These are phyloP conservation scores for Inonotus hispidus DNA, from an alignment of 1,284 basidiomycete species.

Conservation along the genomic window DNA sequence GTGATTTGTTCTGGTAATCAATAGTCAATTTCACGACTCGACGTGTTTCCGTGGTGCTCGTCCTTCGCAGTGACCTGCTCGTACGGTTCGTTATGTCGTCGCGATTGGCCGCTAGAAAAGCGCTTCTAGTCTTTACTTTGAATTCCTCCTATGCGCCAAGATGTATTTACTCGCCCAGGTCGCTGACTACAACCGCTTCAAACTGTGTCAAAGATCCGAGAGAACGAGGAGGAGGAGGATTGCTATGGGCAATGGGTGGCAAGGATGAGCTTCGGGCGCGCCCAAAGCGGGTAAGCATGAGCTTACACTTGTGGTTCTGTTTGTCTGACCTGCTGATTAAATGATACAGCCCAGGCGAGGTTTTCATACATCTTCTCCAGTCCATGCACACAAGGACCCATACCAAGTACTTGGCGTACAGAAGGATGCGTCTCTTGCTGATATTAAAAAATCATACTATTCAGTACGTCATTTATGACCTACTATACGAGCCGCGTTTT, in stretches of 20 bases:
- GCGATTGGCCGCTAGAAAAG: slow-evolving; percentile 1
- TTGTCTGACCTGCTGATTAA: not conserved
- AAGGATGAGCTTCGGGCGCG: slow-evolving; percentile 9
- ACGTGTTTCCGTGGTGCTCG: not conserved
- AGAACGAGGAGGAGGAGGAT: slow-evolving; percentile 3
- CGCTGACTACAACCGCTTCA: slow-evolving; percentile 11
- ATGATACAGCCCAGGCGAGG: slow-evolving; percentile 46
- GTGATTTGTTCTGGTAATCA: not conserved
- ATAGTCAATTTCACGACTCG: not conserved
- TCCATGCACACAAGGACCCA: slow-evolving; percentile 74
- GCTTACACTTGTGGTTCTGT: not conserved
- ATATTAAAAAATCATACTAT: slow-evolving; percentile 98
- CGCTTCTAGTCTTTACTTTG: slow-evolving; percentile 3
- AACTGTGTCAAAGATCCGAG: not conserved
- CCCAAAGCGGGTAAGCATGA: slow-evolving; percentile 15
- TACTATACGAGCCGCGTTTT: not conserved
- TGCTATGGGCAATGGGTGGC: not conserved
- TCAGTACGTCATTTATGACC: slow-evolving; percentile 49
- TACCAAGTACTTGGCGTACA: slow-evolving; percentile 88
- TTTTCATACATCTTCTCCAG: slow-evolving; percentile 65
- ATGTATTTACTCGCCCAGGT: not conserved
- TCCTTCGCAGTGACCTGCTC: not conserved
- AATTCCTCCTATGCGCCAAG: not conserved
- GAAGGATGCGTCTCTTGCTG: slow-evolving; percentile 76
- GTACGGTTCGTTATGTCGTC: not conserved